Conservation (phyloP, 495 filamentous ascomycete genomes). For the Extremus antarcticus region DNA sequence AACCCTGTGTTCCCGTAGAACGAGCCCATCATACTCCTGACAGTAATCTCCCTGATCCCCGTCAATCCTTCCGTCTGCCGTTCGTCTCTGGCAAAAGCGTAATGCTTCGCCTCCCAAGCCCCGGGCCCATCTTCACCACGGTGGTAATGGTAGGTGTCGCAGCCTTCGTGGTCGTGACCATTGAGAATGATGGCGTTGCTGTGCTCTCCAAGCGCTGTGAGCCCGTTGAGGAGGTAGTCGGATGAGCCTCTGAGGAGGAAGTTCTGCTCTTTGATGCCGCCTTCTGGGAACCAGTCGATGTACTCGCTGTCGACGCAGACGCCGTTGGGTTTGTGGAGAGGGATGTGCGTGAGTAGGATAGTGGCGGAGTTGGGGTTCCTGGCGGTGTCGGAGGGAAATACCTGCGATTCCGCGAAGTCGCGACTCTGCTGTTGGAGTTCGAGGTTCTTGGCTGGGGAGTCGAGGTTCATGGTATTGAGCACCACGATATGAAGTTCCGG, state of each 20-base stretch:
- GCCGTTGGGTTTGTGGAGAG: constrained; percentile 71
- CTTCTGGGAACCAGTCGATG: constrained; percentile 57
- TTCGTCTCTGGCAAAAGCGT: neutral
- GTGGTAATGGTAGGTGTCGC: constrained; percentile 74
- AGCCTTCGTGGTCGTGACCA: constrained; percentile 91
- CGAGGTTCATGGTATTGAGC: constrained; percentile 84
- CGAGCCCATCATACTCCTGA: constrained; percentile 97
- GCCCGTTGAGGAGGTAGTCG: constrained; percentile 61
- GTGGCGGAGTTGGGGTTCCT: constrained; percentile 47
- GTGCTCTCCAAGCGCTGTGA: constrained; percentile 39
- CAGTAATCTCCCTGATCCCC: constrained; percentile 76
- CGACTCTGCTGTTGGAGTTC: constrained; percentile 63
- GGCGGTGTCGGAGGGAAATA: constrained; percentile 55
- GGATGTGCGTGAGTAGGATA: constrained; percentile 81
- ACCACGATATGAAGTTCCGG: constrained; percentile 71
- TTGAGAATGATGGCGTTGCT: constrained; percentile 72
- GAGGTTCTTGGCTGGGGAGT: constrained; percentile 59
- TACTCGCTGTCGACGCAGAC: constrained; percentile 75
- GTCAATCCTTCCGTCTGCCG: constrained; percentile 23
- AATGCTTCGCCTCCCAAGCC: neutral
- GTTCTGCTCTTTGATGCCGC: constrained; percentile 82
- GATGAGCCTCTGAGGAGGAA: constrained; percentile 62
- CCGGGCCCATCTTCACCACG: neutral
- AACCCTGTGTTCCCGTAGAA: constrained; percentile 82
- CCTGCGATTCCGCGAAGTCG: constrained; percentile 59